Evolutionary conservation across 306 rosid genomes (phyloP).

Genomic region (Alnus glutinosa): DNA sequence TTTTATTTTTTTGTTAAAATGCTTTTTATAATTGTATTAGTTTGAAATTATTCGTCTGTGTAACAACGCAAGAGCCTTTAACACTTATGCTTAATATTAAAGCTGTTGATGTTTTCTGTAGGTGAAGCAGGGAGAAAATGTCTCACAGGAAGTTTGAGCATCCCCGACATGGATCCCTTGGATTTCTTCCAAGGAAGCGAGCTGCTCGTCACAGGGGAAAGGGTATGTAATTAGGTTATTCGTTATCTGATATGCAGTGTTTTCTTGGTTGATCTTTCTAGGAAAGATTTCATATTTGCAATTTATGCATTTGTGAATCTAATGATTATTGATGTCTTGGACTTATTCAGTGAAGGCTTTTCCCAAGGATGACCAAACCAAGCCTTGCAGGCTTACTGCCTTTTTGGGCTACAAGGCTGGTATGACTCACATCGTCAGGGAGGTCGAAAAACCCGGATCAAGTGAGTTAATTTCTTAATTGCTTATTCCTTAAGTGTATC

Average conservation of each 20-base stretch:
- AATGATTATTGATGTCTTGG: not conserved
- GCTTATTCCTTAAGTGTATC: not conserved
- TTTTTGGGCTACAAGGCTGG: conserved; percentile 89
- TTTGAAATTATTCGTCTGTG: too few species aligned
- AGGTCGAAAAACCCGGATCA: conserved; percentile 87
- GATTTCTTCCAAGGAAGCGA: conserved; percentile 85
- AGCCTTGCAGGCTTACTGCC: conserved; percentile 70
- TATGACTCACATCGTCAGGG: conserved; percentile 88
- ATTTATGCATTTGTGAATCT: not conserved
- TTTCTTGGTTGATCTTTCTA: not conserved
- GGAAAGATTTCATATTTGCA: not conserved
- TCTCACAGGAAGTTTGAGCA: conserved; percentile 94
- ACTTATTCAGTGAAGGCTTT: conserved; percentile 73
- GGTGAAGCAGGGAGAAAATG: conserved; percentile 47
- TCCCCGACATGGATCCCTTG: conserved; percentile 86
- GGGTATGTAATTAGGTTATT: conserved; percentile 33
- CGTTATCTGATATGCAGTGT: not conserved
- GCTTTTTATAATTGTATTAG: too few species aligned
- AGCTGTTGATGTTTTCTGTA: not conserved
- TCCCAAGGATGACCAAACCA: conserved; percentile 74
- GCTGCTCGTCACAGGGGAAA: conserved; percentile 85
- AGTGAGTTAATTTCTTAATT: conserved; percentile 31
- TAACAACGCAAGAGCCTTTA: too few species aligned
- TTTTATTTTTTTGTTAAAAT: too few species aligned
- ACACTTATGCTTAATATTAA: too few species aligned